phyloP scores from a whole-genome alignment of 106 monocot genomes.

The Dioscorea alata region DNA sequence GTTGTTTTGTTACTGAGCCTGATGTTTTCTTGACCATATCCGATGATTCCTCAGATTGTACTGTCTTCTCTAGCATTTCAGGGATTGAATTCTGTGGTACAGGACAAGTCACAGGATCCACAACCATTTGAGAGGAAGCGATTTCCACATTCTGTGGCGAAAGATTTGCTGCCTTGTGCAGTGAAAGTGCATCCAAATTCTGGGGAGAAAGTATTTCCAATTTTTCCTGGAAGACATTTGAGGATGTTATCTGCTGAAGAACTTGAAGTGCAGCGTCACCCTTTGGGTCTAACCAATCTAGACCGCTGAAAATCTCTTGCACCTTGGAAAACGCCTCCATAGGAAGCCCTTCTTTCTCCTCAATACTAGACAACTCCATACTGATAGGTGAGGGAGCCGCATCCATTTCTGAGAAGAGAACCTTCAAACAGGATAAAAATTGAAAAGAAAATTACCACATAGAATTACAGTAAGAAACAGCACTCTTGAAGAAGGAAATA shows the following conservation, averaged over 20 bases:
- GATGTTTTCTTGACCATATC: slow-evolving; percentile 4
- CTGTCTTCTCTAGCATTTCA: neutral
- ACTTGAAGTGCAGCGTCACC: slow-evolving; percentile 46
- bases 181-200: slow-evolving; percentile 6
- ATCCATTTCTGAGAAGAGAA: slow-evolving; percentile 90
- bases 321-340: slow-evolving; percentile 84
- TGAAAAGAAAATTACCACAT: neutral
- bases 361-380: slow-evolving; percentile 35
- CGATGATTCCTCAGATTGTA: slow-evolving; percentile 9
- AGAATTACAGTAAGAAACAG: slow-evolving; percentile 1
- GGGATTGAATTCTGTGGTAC: neutral
- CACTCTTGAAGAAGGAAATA: neutral
- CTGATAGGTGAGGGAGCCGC: slow-evolving; percentile 22
- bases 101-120: neutral
- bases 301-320: slow-evolving; percentile 77
- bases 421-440: slow-evolving; percentile 36
- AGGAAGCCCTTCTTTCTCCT: slow-evolving; percentile 83
- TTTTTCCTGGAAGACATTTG: slow-evolving; percentile 24
- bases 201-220: slow-evolving; percentile 22
- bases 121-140: neutral
- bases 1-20: neutral
- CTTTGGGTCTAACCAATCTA: slow-evolving; percentile 62
- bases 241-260: slow-evolving; percentile 36
- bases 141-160: slow-evolving; percentile 23
- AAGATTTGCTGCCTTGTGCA: slow-evolving; percentile 16